Conservation (phyloP, 371 early-diverging fungal genomes). For the Lichtheimia ramosa region DNA sequence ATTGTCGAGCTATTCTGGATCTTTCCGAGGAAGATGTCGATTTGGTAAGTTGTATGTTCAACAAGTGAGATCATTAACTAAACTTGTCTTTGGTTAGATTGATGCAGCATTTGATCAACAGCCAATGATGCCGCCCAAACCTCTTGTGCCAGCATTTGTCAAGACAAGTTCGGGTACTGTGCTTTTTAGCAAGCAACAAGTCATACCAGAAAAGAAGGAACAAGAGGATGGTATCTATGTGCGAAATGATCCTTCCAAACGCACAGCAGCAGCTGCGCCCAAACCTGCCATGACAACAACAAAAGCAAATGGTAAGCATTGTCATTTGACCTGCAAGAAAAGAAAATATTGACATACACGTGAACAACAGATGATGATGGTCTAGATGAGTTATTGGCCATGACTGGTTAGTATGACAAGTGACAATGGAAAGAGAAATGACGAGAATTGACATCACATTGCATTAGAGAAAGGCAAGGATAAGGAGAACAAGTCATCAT, state of each 20-base stretch:
- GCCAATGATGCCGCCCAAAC: constrained; percentile 29
- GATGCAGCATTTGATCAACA: constrained; percentile 23
- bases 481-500: constrained; percentile 1
- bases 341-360: not conserved
- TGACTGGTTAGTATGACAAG: not conserved
- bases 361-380: constrained; percentile 5
- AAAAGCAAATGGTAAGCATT: not conserved
- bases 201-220: constrained; percentile 12
- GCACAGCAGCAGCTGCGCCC: constrained; percentile 20
- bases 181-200: constrained; percentile 26
- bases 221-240: constrained; percentile 39
- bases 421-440: not conserved
- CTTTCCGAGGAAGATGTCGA: constrained; percentile 26
- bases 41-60: constrained; percentile 15
- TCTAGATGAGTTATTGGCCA: constrained; percentile 18
- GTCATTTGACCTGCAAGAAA: constrained; percentile 2
- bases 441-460: not conserved
- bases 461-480: not conserved
- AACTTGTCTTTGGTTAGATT: constrained; percentile 12
- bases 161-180: constrained; percentile 41
- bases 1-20: constrained; percentile 21
- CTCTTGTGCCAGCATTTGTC: constrained; percentile 41
- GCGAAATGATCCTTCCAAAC: constrained; percentile 24
- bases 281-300: not conserved
- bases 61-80: not conserved